Evolutionary conservation across 345 rosid species (phyloP).

Genomic region (Pugionium dolabratum): DNA sequence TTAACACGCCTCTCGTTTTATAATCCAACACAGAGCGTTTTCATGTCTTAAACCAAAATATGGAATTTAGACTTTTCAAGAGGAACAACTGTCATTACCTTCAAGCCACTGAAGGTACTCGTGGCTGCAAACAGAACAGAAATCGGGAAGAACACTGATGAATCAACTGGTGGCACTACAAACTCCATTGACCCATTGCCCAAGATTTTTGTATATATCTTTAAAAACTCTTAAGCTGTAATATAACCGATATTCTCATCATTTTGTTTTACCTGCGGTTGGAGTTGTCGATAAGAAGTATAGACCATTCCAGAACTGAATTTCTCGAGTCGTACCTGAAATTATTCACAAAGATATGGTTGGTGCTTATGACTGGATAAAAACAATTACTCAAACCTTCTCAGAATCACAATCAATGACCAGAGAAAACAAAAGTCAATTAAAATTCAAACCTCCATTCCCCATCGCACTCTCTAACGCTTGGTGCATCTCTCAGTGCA

Average conservation of each 20-base stretch:
- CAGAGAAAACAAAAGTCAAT: no score
- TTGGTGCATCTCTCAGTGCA: slow-evolving; percentile 89
- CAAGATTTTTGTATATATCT: slow-evolving; percentile 19
- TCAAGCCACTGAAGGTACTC: slow-evolving; percentile 80
- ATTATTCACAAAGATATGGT: background rate
- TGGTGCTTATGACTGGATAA: background rate
- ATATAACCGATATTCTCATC: background rate
- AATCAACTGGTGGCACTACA: slow-evolving; percentile 94
- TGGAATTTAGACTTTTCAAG: no score
- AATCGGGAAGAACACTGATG: slow-evolving; percentile 91
- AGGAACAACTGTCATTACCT: slow-evolving; percentile 61
- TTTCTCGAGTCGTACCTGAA: slow-evolving; percentile 87
- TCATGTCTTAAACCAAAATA: no score
- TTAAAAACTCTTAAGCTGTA: slow-evolving; percentile 5
- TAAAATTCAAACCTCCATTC: slow-evolving; percentile 75
- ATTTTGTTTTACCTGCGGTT: slow-evolving; percentile 78
- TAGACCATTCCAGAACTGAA: slow-evolving; percentile 87
- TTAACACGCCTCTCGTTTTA: no score
- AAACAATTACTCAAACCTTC: slow-evolving; percentile 3
- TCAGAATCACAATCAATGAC: background rate
- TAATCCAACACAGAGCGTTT: no score
- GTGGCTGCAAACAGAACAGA: slow-evolving; percentile 85
- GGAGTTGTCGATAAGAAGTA: slow-evolving; percentile 86
- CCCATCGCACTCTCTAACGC: slow-evolving; percentile 81
- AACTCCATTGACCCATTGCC: slow-evolving; percentile 99